Conservation (phyloP, 768 basidiomycete genomes). For the Amanita rimosa region DNA sequence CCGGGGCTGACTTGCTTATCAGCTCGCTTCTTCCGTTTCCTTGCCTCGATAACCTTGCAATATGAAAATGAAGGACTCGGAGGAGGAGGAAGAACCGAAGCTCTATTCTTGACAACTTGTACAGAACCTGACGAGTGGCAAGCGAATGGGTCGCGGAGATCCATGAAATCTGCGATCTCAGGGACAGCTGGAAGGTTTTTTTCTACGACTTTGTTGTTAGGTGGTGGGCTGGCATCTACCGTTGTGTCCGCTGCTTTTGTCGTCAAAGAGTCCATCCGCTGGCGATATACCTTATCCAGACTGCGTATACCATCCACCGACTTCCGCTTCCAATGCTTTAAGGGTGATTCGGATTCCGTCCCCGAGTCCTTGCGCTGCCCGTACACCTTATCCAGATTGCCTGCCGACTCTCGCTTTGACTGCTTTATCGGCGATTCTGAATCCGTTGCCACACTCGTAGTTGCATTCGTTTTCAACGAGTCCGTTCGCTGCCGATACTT, state of each 20-base stretch:
- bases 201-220: not conserved
- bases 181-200: not conserved
- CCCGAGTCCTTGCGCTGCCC: too few species aligned
- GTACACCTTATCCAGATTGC: too few species aligned
- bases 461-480: too few species aligned
- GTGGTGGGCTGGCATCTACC: not conserved
- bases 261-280: not conserved
- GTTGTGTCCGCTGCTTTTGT: not conserved
- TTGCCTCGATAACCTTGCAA: not conserved
- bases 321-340: not conserved
- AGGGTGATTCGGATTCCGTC: too few species aligned
- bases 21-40: not conserved
- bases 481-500: too few species aligned
- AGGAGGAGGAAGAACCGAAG: not conserved
- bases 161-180: conserved; percentile 1
- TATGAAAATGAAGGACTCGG: not conserved
- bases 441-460: too few species aligned
- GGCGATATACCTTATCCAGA: not conserved
- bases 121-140: not conserved
- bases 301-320: not conserved
- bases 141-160: conserved; percentile 1
- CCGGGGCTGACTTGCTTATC: not conserved
- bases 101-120: not conserved
- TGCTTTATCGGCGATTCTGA: too few species aligned
- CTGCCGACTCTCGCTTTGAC: too few species aligned